Conservation (phyloP, 2,329 filamentous ascomycete genomes). For the Dothideomycetes sp. region DNA sequence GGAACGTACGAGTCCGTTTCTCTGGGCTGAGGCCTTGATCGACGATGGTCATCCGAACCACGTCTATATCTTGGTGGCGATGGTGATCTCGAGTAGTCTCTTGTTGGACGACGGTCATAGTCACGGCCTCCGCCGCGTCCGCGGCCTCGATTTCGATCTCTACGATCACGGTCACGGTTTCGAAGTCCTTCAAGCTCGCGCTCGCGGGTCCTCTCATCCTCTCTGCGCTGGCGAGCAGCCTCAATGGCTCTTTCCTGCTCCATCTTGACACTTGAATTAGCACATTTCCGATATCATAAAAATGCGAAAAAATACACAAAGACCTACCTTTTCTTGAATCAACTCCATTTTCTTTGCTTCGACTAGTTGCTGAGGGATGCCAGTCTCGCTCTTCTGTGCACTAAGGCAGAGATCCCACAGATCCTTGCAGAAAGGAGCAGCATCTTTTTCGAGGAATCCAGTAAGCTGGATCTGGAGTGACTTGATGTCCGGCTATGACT, state of each 20-base stretch:
- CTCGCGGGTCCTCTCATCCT: conserved; percentile 63
- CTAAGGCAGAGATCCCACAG: conserved; percentile 87
- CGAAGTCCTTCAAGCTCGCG: conserved; percentile 60
- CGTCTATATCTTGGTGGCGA: conserved; percentile 44
- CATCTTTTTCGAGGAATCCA: conserved; percentile 91
- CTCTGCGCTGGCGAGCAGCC: conserved; percentile 60
- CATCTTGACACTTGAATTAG: too few species aligned
- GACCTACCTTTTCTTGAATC: conserved; percentile 84
- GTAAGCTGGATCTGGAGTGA: conserved; percentile 87
- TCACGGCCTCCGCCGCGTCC: conserved; percentile 39
- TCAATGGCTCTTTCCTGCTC: conserved; percentile 76
- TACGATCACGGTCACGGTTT: conserved; percentile 54
- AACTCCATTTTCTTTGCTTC: conserved; percentile 95
- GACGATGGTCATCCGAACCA: conserved; percentile 36
- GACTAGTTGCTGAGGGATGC: conserved; percentile 85
- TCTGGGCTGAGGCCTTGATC: conserved; percentile 37
- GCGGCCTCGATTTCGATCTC: conserved; percentile 31
- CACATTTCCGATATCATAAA: too few species aligned
- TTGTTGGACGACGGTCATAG: conserved; percentile 39
- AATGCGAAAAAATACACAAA: too few species aligned
- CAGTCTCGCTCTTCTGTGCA: conserved; percentile 77
- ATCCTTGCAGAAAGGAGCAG: conserved; percentile 80
- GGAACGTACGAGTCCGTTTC: conserved; percentile 52
- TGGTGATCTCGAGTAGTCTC: conserved; percentile 34
- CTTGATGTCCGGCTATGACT: conserved; percentile 80